Percentiles rank a stretch among this genome's conserved stretches.
Evolutionary conservation across 139 green algal genomes (phyloP).

Genomic region (Spirogloea muscicola): DNA sequence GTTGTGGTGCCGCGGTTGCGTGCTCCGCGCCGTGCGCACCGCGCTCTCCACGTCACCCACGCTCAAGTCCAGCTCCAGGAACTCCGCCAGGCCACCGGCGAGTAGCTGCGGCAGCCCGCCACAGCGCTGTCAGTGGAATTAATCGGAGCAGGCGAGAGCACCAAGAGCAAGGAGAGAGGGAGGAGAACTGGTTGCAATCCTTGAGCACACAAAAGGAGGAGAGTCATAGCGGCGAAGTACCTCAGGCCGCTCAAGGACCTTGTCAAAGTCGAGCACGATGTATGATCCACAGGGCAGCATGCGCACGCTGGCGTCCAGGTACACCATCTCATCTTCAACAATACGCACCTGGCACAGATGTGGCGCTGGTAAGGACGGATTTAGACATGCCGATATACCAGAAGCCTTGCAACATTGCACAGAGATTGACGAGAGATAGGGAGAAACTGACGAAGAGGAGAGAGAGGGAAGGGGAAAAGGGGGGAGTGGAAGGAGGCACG

Average conservation of each 20-base stretch:
- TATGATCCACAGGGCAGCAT: slow-evolving; percentile 20
- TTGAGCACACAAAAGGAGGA: no score
- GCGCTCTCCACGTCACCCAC: not conserved
- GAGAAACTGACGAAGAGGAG: not conserved
- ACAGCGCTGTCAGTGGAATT: no score
- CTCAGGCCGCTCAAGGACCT: not conserved
- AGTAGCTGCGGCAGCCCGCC: no score
- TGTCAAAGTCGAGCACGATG: slow-evolving; percentile 31
- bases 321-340: slow-evolving; percentile 28
- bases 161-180: no score
- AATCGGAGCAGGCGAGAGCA: no score
- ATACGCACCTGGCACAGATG: slow-evolving; percentile 17
- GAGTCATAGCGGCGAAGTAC: no score
- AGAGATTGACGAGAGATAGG: not conserved
- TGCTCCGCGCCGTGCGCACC: not conserved
- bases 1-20: not conserved
- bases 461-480: not conserved
- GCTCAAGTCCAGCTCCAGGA: not conserved
- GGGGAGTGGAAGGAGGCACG: not conserved
- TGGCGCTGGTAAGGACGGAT: no score
- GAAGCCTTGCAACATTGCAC: no score
- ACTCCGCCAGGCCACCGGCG: no score
- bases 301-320: slow-evolving; percentile 19
- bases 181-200: no score
- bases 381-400: no score